Conservation (phyloP, 2,329 filamentous ascomycete genomes). For the Acephala macrosclerotiorum region DNA sequence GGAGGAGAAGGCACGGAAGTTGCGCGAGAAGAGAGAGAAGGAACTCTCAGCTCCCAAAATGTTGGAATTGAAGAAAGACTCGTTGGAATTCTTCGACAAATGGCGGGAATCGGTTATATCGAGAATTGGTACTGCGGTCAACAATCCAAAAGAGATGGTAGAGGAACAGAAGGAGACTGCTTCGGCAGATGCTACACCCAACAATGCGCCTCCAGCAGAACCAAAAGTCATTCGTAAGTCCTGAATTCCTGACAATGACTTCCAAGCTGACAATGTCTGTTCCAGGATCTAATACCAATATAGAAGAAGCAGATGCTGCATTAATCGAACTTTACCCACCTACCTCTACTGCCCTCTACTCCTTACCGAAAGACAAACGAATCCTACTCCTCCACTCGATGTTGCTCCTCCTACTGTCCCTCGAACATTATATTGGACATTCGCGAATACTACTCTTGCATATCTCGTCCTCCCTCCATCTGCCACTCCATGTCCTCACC, state of each 20-base stretch:
- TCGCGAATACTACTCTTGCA: conserved; percentile 76
- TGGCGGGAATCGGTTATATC: conserved; percentile 78
- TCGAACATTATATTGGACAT: conserved; percentile 80
- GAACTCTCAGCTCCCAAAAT: conserved; percentile 59
- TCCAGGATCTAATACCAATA: conserved; percentile 47
- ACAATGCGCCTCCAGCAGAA: conserved; percentile 28
- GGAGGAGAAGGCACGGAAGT: conserved; percentile 42
- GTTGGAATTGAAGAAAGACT: conserved; percentile 72
- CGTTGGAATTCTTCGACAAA: conserved; percentile 76
- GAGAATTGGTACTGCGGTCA: conserved; percentile 74
- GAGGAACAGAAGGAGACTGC: conserved; percentile 41
- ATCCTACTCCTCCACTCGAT: conserved; percentile 75
- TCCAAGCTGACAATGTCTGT: conserved; percentile 4
- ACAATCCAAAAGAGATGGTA: conserved; percentile 55
- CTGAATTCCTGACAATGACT: background rate
- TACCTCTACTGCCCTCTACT: conserved; percentile 65
- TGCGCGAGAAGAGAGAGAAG: conserved; percentile 49
- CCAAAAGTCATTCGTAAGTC: conserved; percentile 41
- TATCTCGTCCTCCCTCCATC: conserved; percentile 73
- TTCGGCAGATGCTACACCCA: conserved; percentile 39
- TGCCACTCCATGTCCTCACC: conserved; percentile 69
- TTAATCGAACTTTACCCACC: conserved; percentile 63
- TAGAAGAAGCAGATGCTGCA: conserved; percentile 56
- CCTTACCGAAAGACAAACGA: conserved; percentile 66
- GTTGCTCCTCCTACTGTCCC: conserved; percentile 74